A percentile compares a stretch with the other conserved stretches of the same genome.
These are phyloP conservation scores for Solanum paucissectum DNA, from an alignment of 257 asterid species.

Conservation along the genomic window DNA sequence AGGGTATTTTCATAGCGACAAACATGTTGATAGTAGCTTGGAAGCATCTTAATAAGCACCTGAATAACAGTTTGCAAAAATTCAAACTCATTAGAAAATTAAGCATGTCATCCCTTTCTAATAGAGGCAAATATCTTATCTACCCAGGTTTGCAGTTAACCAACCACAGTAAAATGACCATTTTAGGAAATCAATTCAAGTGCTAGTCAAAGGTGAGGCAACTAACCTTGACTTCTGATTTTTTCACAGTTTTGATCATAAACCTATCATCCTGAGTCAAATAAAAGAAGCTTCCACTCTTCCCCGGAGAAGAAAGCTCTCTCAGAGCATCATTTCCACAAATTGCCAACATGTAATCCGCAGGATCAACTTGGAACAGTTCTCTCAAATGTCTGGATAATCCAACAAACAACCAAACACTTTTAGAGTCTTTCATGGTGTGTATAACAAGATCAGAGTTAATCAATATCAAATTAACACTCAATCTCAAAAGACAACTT, in stretches of 20 bases:
- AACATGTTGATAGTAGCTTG: conserved; percentile 69
- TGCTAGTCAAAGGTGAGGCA: conserved; percentile 20
- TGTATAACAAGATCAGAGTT: neutral
- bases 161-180: neutral
- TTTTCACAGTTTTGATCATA: conserved; percentile 96
- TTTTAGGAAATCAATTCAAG: neutral
- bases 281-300: conserved; percentile 95
- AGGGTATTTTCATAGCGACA: conserved; percentile 78
- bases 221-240: conserved; percentile 97
- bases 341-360: conserved; percentile 92
- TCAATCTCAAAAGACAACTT: neutral
- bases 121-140: neutral
- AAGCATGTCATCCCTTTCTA: neutral
- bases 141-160: neutral
- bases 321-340: conserved; percentile 91
- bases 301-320: conserved; percentile 97
- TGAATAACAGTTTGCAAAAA: conserved; percentile 17
- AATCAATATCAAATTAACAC: neutral
- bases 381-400: conserved; percentile 66
- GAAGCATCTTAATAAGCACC: conserved; percentile 97
- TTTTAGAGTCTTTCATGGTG: neutral
- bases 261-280: conserved; percentile 94
- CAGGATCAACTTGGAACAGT: conserved; percentile 91
- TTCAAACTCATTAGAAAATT: conserved; percentile 3
- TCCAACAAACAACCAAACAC: conserved; percentile 6